Conservation (phyloP, 208 protist species). For the Trypanosoma scelopori region DNA sequence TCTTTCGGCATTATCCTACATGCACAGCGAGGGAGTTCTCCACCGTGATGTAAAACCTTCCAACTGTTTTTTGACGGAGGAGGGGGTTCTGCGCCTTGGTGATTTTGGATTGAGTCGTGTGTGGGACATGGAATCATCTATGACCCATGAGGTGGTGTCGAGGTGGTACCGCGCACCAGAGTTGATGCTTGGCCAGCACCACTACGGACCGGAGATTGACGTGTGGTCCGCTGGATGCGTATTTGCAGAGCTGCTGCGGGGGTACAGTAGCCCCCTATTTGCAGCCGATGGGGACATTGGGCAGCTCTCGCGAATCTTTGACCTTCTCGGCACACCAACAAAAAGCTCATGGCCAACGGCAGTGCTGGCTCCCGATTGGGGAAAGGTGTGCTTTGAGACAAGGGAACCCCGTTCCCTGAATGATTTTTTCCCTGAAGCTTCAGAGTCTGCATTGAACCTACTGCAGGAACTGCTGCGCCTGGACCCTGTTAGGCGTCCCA, state of each 20-base stretch:
- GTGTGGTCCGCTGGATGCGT: constrained; percentile 92
- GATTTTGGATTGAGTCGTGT: constrained; percentile 64
- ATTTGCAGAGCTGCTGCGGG: constrained; percentile 82
- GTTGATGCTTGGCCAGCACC: constrained; percentile 68
- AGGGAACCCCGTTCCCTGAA: constrained; percentile 40
- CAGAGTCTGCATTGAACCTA: constrained; percentile 47
- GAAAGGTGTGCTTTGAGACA: constrained; percentile 74
- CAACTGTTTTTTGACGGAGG: constrained; percentile 77
- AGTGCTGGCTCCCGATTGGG: constrained; percentile 93
- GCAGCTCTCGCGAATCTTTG: constrained; percentile 95
- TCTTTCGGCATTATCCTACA: constrained; percentile 54
- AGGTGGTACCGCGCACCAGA: constrained; percentile 91
- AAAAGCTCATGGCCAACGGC: constrained; percentile 87
- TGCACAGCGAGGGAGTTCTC: constrained; percentile 64
- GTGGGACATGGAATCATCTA: constrained; percentile 34
- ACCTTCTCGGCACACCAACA: constrained; percentile 96
- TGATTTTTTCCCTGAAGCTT: constrained; percentile 68
- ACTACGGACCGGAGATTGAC: constrained; percentile 85
- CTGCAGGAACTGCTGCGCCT: constrained; percentile 53
- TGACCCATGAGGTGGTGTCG: constrained; percentile 88
- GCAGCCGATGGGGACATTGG: constrained; percentile 97
- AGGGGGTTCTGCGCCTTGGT: constrained; percentile 47
- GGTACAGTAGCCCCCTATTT: constrained; percentile 89
- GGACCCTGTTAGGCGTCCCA: constrained; percentile 47
- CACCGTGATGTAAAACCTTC: constrained; percentile 89